Conservation (phyloP, 2,329 filamentous ascomycete species). For the Colletotrichum zoysiae region DNA sequence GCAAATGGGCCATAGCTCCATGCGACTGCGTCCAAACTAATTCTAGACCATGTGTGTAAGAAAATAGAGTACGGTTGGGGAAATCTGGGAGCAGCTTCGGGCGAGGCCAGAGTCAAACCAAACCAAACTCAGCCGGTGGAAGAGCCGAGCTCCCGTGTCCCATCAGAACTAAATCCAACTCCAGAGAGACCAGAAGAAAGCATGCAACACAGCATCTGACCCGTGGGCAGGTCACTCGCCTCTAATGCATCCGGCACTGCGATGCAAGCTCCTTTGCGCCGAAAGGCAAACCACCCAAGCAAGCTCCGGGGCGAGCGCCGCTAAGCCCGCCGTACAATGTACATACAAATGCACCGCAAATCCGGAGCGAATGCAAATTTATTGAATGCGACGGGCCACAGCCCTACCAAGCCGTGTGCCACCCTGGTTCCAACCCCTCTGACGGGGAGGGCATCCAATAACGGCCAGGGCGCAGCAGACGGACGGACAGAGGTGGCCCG, state of each 20-base stretch:
- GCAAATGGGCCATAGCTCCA: constrained; percentile 35
- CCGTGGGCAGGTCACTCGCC: neutral
- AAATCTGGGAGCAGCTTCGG: neutral
- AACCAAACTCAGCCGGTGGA: constrained; percentile 20
- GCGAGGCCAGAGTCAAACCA: constrained; percentile 4
- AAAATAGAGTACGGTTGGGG: neutral
- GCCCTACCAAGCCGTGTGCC: constrained; percentile 16
- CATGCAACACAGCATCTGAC: neutral
- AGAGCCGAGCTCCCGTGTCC: constrained; percentile 10
- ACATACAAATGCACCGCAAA: constrained; percentile 22
- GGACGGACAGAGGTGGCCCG: neutral
- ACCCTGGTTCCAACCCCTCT: neutral
- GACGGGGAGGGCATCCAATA: neutral
- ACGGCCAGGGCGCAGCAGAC: neutral
- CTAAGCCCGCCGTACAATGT: too few species aligned
- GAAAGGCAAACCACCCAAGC: neutral
- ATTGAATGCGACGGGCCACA: neutral
- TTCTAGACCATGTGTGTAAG: neutral
- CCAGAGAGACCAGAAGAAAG: neutral
- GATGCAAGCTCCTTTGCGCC: constrained; percentile 10
- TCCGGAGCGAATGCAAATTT: constrained; percentile 25
- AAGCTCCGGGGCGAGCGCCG: neutral
- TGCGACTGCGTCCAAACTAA: constrained; percentile 21
- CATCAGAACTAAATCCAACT: neutral
- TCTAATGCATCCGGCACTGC: neutral